Percentiles rank a stretch among this genome's conserved stretches.
These are phyloP conservation scores for Cyclocybe aegerita DNA, from an alignment of 768 basidiomycete genomes.

Conservation along the genomic window DNA sequence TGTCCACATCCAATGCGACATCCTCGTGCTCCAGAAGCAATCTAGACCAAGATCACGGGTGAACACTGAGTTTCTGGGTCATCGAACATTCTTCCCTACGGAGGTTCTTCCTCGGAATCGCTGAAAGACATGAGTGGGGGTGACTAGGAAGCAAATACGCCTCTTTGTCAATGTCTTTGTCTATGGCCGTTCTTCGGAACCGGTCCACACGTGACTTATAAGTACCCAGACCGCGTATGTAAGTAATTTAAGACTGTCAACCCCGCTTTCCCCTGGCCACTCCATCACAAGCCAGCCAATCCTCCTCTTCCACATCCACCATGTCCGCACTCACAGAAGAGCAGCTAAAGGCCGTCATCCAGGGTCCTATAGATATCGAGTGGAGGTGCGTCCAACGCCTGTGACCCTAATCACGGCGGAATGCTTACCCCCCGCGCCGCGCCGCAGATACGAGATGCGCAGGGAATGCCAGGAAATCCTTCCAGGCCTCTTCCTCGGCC, in stretches of 20 bases:
- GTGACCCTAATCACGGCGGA: conserved; percentile 1
- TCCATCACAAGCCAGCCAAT: background rate
- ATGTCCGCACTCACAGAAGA: conserved; percentile 32
- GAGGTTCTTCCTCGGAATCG: conserved; percentile 22
- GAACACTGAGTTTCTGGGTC: background rate
- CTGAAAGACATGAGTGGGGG: conserved; percentile 12
- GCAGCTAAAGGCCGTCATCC: conserved; percentile 59
- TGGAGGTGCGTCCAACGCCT: conserved; percentile 61
- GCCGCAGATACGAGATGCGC: conserved; percentile 85
- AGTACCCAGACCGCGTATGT: background rate
- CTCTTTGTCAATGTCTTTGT: too few relatives aligned
- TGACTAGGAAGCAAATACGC: background rate
- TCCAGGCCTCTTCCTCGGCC: conserved; percentile 79
- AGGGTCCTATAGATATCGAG: conserved; percentile 81
- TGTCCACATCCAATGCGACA: conserved; percentile 5
- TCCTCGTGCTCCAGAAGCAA: conserved; percentile 15
- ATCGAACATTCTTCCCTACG: conserved; percentile 8
- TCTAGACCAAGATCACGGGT: conserved; percentile 8
- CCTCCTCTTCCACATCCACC: background rate
- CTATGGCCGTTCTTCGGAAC: too few relatives aligned
- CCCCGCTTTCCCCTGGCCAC: background rate
- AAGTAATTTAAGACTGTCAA: too few relatives aligned
- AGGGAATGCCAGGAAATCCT: conserved; percentile 93
- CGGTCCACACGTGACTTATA: conserved; percentile 11
- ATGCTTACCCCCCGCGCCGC: conserved; percentile 1